A percentile compares a stretch with the other conserved stretches of the same genome.
Evolutionary conservation across 345 rosid genomes (phyloP).

Genomic region (Arabis hirsuta): DNA sequence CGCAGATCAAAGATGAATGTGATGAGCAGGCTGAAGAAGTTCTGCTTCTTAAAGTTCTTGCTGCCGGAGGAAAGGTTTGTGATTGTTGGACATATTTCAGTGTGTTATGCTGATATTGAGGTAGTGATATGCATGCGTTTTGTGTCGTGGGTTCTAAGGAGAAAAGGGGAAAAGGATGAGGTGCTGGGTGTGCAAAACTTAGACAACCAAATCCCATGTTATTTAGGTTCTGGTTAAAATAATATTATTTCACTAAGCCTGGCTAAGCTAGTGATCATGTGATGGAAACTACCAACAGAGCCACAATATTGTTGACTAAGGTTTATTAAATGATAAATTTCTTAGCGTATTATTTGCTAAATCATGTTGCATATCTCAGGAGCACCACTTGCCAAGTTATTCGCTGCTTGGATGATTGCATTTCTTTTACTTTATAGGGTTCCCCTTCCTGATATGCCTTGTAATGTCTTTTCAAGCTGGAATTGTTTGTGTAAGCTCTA

Average conservation of each 20-base stretch:
- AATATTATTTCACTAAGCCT: conserved; percentile 16
- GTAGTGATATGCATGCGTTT: conserved; percentile 28
- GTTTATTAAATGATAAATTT: conserved; percentile 24
- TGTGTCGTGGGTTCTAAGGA: conserved; percentile 9
- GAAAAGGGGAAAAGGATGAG: conserved; percentile 14
- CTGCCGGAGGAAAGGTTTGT: conserved; percentile 94
- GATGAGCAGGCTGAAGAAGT: conserved; percentile 64
- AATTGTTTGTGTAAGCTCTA: conserved; percentile 13
- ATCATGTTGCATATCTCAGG: conserved; percentile 17
- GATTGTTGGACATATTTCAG: conserved; percentile 18
- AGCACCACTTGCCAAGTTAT: conserved; percentile 15
- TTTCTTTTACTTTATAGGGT: conserved; percentile 29
- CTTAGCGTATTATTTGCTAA: conserved; percentile 21
- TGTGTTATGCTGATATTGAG: conserved; percentile 24
- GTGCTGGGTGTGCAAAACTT: conserved; percentile 25
- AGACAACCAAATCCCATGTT: conserved; percentile 14
- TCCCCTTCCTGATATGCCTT: conserved; percentile 20
- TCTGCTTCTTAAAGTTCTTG: conserved; percentile 78
- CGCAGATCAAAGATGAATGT: conserved; percentile 58
- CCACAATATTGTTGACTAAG: conserved; percentile 7
- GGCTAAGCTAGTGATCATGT: conserved; percentile 24
- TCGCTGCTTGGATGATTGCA: conserved; percentile 17
- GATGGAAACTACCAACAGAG: conserved; percentile 21
- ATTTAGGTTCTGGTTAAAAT: conserved; percentile 28
- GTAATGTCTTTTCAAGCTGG: background rate